Conservation (phyloP, 73 alveolate species). For the Paramecium octaurelia region DNA sequence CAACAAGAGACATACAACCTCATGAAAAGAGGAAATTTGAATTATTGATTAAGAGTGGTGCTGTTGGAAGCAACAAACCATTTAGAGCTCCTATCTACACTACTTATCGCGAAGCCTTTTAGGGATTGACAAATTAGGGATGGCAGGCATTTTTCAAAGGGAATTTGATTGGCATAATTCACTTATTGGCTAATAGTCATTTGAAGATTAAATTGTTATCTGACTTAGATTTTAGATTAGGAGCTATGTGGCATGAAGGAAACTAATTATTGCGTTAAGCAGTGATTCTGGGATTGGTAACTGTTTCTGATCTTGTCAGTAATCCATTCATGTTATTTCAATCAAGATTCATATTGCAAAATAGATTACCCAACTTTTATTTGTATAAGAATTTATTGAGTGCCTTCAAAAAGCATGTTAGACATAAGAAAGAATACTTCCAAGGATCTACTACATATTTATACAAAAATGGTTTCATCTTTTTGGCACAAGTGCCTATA, state of each 20-base stretch:
- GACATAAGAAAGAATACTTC: constrained; percentile 44
- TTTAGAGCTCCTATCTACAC: constrained; percentile 78
- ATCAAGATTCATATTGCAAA: constrained; percentile 72
- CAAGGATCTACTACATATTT: constrained; percentile 64
- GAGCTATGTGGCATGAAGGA: constrained; percentile 37
- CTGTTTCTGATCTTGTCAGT: constrained; percentile 55
- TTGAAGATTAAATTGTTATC: not conserved
- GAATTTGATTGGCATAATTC: constrained; percentile 59
- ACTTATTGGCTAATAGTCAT: constrained; percentile 33
- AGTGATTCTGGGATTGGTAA: not conserved
- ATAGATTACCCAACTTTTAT: constrained; percentile 73
- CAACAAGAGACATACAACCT: constrained; percentile 52
- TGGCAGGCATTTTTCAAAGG: constrained; percentile 78
- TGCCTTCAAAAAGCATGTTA: constrained; percentile 54
- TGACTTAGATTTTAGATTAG: not conserved
- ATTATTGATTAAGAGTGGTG: constrained; percentile 53
- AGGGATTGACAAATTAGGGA: constrained; percentile 72
- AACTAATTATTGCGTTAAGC: not conserved
- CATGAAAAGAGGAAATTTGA: constrained; percentile 63
- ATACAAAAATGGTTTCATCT: constrained; percentile 48
- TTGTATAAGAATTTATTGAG: constrained; percentile 55
- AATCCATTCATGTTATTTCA: constrained; percentile 70
- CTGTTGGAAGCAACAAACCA: constrained; percentile 64
- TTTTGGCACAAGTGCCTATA: not conserved
- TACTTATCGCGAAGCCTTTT: constrained; percentile 64